A percentile compares a stretch with the other conserved stretches of the same genome.
Conservation (phyloP, 2,329 filamentous ascomycete genomes). For the Fusarium kyushuense region DNA sequence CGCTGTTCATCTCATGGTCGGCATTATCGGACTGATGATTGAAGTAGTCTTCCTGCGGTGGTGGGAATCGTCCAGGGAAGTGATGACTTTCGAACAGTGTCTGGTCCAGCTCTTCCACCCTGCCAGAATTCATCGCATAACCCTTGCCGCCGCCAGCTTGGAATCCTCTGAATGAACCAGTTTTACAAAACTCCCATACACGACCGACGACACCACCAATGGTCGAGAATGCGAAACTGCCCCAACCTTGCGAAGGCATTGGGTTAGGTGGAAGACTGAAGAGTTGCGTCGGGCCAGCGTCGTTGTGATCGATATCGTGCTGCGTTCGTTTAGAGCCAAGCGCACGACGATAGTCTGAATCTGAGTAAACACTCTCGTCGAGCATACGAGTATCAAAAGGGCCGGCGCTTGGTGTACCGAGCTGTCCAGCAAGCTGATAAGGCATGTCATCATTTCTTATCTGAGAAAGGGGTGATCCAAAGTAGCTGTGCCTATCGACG, state of each 20-base stretch:
- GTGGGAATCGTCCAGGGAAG: slow-evolving; percentile 50
- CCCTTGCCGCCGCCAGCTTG: slow-evolving; percentile 84
- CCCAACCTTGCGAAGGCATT: slow-evolving; percentile 62
- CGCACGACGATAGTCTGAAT: slow-evolving; percentile 66
- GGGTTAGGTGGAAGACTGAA: slow-evolving; percentile 50
- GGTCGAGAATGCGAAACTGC: slow-evolving; percentile 69
- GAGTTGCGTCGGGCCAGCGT: slow-evolving; percentile 50
- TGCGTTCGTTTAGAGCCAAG: slow-evolving; percentile 62
- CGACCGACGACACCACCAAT: slow-evolving; percentile 78
- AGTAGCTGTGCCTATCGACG: slow-evolving; percentile 36
- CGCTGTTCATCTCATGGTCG: slow-evolving; percentile 50
- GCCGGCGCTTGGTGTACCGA: slow-evolving; percentile 60
- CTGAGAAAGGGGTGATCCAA: slow-evolving; percentile 40
- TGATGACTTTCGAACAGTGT: slow-evolving; percentile 40
- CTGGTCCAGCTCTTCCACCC: slow-evolving; percentile 41
- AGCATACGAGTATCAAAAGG: slow-evolving; percentile 53
- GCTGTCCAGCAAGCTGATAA: slow-evolving; percentile 67
- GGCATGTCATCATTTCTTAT: slow-evolving; percentile 38
- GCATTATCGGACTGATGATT: slow-evolving; percentile 23
- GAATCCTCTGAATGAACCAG: slow-evolving; percentile 82
- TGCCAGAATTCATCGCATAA: slow-evolving; percentile 65
- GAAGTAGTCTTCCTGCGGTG: slow-evolving; percentile 46
- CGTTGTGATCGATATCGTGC: slow-evolving; percentile 54
- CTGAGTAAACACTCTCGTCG: slow-evolving; percentile 68
- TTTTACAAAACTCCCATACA: slow-evolving; percentile 86